These are phyloP conservation scores for Chloris gayana DNA, from an alignment of 176 grass and related monocot species.

Conservation along the genomic window DNA sequence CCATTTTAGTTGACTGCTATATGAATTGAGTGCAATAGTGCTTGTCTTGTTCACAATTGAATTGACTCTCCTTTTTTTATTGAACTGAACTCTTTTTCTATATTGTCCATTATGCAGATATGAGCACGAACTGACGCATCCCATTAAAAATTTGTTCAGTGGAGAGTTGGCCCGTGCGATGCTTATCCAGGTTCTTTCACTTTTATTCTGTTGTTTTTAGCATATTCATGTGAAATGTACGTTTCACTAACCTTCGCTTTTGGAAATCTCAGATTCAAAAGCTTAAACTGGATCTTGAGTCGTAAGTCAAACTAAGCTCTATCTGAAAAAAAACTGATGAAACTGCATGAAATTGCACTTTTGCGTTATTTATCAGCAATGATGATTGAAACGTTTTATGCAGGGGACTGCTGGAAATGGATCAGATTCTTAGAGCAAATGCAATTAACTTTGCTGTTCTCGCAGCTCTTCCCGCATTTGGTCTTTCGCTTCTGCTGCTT, in stretches of 20 bases:
- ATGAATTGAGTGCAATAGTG: conserved; percentile 19
- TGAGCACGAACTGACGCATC: conserved; percentile 81
- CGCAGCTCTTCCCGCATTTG: conserved; percentile 92
- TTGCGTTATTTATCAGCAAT: conserved; percentile 12
- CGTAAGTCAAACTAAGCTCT: conserved; percentile 58
- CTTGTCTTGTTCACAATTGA: conserved; percentile 22
- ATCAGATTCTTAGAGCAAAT: conserved; percentile 98
- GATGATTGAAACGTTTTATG: conserved; percentile 26
- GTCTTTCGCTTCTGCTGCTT: conserved; percentile 73
- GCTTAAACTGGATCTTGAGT: conserved; percentile 91
- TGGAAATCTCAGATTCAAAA: conserved; percentile 87
- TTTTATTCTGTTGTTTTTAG: conserved; percentile 5
- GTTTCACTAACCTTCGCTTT: conserved; percentile 40
- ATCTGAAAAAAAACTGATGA: conserved; percentile 13
- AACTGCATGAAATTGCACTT: conserved; percentile 29
- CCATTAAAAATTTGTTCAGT: conserved; percentile 68
- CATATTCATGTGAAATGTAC: conserved; percentile 22
- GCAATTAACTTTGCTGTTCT: conserved; percentile 98
- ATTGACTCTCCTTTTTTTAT: conserved; percentile 10
- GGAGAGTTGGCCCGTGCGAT: conserved; percentile 91
- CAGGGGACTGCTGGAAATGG: conserved; percentile 92
- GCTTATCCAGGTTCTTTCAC: conserved; percentile 91
- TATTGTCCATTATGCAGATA: conserved; percentile 62
- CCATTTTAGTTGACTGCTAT: conserved; percentile 1
- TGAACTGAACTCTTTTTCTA: conserved; percentile 24